A percentile compares a stretch with the other conserved stretches of the same genome.
Conservation (phyloP, 2,329 filamentous ascomycete genomes). For the Pestalotiopsis sp. region DNA sequence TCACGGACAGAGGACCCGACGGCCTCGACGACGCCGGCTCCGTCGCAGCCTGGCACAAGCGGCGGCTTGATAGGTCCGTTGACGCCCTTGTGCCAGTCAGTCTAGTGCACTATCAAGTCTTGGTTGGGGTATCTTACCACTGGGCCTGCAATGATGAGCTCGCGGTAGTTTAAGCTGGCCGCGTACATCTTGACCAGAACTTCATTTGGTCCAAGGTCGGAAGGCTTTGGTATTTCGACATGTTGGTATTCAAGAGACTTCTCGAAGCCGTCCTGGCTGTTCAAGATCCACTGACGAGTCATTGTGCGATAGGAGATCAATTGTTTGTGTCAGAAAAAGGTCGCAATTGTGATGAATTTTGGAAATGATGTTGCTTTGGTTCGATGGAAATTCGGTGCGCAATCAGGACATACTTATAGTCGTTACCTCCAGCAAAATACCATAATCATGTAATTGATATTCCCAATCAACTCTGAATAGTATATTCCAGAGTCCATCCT, state of each 20-base stretch:
- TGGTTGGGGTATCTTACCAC: not conserved
- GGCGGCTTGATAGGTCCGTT: conserved; percentile 12
- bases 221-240: not conserved
- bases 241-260: conserved; percentile 33
- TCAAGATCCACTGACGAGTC: conserved; percentile 34
- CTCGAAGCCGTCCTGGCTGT: conserved; percentile 35
- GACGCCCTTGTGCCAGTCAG: not conserved
- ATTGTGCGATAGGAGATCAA: conserved; percentile 15
- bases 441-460: not conserved
- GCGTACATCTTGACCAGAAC: conserved; percentile 53
- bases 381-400: no score
- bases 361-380: no score
- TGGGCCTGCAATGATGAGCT: conserved; percentile 30
- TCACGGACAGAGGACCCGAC: conserved; percentile 22
- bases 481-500: not conserved
- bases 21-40: conserved; percentile 48
- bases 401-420: not conserved
- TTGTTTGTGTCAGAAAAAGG: not conserved
- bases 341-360: not conserved
- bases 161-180: conserved; percentile 41
- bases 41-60: conserved; percentile 41
- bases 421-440: not conserved
- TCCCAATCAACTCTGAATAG: not conserved
- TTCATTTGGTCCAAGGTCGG: conserved; percentile 50
- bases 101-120: not conserved